Percentiles rank a stretch among this genome's conserved stretches.
Evolutionary conservation across 371 early-diverging fungal species (phyloP).

Genomic region (Mucor lusitanicus): DNA sequence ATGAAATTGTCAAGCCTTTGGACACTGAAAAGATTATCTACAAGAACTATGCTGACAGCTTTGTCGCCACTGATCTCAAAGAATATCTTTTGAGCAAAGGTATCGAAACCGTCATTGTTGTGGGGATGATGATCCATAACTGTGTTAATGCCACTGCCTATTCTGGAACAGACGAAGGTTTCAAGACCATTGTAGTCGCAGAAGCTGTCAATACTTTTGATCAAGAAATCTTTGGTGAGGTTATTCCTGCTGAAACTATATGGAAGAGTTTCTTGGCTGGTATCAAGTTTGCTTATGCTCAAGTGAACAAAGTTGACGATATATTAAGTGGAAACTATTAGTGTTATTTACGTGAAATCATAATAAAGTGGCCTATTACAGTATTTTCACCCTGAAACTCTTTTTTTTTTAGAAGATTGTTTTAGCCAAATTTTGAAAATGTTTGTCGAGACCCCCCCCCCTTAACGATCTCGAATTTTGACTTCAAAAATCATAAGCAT

Average conservation of each 20-base stretch:
- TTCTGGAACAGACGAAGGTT: conserved; percentile 9
- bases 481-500: no score
- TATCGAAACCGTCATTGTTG: conserved; percentile 3
- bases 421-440: no score
- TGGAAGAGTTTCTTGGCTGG: conserved; percentile 10
- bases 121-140: conserved; percentile 14
- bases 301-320: background rate
- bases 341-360: background rate
- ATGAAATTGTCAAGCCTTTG: conserved; percentile 5
- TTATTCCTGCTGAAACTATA: conserved; percentile 9
- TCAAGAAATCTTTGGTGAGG: conserved; percentile 8
- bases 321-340: background rate
- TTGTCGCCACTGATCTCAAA: conserved; percentile 13
- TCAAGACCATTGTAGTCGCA: conserved; percentile 9
- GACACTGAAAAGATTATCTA: conserved; percentile 1
- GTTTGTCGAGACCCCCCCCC: no score
- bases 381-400: no score
- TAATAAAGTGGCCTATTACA: no score
- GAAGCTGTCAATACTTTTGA: conserved; percentile 11
- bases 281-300: conserved; percentile 7
- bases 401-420: no score
- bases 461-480: no score
- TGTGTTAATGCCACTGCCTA: conserved; percentile 19
- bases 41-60: conserved; percentile 4
- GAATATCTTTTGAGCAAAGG: conserved; percentile 9